Base-by-base conservation (phyloP, 352 stramenopile species). In the Globisporangium spiculum region DNA sequence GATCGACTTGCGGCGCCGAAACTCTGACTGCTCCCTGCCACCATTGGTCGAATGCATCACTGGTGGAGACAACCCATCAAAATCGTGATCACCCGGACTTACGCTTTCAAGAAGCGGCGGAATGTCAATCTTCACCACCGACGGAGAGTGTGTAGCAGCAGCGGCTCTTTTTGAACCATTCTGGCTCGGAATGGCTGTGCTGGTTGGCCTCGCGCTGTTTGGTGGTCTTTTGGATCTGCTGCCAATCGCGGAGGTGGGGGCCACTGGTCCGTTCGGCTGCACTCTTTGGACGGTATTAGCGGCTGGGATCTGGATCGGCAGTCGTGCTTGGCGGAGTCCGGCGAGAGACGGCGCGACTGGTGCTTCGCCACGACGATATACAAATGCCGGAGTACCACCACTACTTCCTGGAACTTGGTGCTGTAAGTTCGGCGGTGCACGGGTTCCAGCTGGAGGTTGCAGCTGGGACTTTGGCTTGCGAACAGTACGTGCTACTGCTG, bases 71-170 rank as follows among this genome's bases (percentile, higher is more conserved):
- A 50, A 6, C 1, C 14, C 30, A 60, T 9, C 10, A 3, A 50
- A 18, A 24, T 0, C 54, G 24, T 6, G 9, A 30, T 24, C 12
- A 18, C 38, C 4, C 20, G 24, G 14, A n/a, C 16, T n/a, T 10
- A 30, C 24, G 36, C 18, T 46, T 22, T 48, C 38, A 18, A 71
- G 26, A 9, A 67, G 27, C 9, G 66, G n/a, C 4, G 66, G 66
- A 6, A 71, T 71, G 38, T 71, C 66, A 24, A 71, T 71, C 30
- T 48, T 67, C 26, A 71, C 66, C n/a, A 50, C n/a, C 4, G 38
- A 56, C 8, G 55, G 30, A 44, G 59, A 63, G 6, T 12, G 50
- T 12, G 48, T 5, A 30, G 16, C 20, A 22, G 22, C 41, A 41
- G 38, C n/a, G 7, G 38, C 14, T 41, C 22, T 54, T 12, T 20